Evolutionary conservation across 192 early-diverging fungal species (phyloP).

Genomic region (Piromyces sp.): DNA sequence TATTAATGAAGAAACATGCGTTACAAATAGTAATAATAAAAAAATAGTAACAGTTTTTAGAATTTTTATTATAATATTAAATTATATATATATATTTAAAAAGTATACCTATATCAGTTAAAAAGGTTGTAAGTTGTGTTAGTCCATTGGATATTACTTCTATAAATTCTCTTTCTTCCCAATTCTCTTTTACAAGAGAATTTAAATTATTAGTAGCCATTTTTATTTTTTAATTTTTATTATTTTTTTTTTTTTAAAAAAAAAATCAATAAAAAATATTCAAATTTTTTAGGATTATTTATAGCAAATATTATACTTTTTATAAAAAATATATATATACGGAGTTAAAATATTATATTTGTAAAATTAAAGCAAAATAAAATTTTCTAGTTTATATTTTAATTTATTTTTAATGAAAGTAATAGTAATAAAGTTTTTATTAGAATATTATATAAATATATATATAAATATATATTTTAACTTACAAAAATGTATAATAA

Average conservation of each 20-base stretch:
- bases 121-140: neutral
- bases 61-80: no score
- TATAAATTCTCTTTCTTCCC: neutral
- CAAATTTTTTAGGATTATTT: neutral
- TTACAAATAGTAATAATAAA: no score
- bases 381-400: neutral
- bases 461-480: no score
- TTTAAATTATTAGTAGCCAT: neutral
- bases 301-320: neutral
- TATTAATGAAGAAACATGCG: no score
- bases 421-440: no score
- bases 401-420: no score
- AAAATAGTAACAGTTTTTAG: no score
- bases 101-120: neutral
- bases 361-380: neutral
- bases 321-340: neutral
- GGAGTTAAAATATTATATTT: neutral
- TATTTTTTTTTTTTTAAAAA: no score
- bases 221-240: no score
- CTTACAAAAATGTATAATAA: no score
- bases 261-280: no score
- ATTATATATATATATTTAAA: neutral
- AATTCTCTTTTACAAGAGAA: neutral
- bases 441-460: no score
- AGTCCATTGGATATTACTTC: neutral